Conservation (phyloP, 768 basidiomycete species). For the Guyanaporus albipodus region DNA sequence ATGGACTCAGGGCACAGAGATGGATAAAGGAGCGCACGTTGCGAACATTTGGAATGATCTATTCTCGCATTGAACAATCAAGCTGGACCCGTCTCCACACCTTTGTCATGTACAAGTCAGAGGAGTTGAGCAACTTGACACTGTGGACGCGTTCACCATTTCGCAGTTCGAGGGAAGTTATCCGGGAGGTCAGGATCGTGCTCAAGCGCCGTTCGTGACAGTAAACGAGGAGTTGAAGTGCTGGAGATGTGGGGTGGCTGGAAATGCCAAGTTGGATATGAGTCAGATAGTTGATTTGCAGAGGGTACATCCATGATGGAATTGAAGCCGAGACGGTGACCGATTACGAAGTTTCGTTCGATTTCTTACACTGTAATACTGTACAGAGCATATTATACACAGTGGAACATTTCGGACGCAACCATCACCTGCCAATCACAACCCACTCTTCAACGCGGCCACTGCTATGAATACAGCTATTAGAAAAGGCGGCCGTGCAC, state of each 20-base stretch:
- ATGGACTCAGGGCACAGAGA: background rate
- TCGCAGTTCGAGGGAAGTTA: conserved; percentile 54
- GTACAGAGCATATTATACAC: no score
- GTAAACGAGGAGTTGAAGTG: conserved; percentile 8
- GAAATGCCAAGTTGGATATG: conserved; percentile 26
- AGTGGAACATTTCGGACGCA: no score
- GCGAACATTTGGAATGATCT: conserved; percentile 54
- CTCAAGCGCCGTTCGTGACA: conserved; percentile 14
- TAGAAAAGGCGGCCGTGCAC: conserved; percentile 4
- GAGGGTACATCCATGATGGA: background rate
- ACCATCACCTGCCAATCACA: background rate
- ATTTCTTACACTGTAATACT: no score
- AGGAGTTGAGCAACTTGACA: background rate
- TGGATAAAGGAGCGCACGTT: conserved; percentile 34
- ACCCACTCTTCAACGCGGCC: background rate
- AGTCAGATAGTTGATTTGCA: conserved; percentile 2
- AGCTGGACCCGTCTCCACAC: conserved; percentile 69
- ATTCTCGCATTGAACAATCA: conserved; percentile 71
- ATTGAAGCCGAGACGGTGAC: background rate
- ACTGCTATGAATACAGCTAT: background rate
- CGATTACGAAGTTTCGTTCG: background rate
- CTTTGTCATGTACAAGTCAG: conserved; percentile 36
- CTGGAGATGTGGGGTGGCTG: conserved; percentile 29
- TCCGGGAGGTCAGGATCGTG: conserved; percentile 23
- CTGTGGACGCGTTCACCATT: conserved; percentile 43